phyloP scores from a whole-genome alignment of 495 filamentous ascomycete species.

The Lophiotrema nucula region DNA sequence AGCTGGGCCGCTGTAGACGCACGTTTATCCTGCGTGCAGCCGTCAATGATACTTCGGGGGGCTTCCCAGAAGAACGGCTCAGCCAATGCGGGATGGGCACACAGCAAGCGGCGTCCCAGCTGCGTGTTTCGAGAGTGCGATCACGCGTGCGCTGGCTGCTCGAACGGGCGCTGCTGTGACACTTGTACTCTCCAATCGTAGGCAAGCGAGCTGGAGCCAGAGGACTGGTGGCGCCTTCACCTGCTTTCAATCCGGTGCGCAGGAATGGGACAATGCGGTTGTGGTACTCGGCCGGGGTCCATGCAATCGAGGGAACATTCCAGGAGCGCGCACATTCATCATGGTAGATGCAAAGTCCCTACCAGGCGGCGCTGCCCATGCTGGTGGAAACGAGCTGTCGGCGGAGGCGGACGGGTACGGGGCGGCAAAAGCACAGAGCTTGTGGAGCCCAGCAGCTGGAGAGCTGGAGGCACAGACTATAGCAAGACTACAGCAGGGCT shows the following conservation, averaged over 20 bases:
- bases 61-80: conserved; percentile 20
- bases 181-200: conserved; percentile 27
- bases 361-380: conserved; percentile 30
- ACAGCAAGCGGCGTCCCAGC: conserved; percentile 27
- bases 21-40: conserved; percentile 38
- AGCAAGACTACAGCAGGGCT: not conserved
- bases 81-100: conserved; percentile 21
- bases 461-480: not conserved
- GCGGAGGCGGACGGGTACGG: not conserved
- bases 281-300: conserved; percentile 33
- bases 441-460: not conserved
- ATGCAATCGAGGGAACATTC: conserved; percentile 34
- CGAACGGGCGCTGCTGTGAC: conserved; percentile 31
- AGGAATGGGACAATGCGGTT: conserved; percentile 35
- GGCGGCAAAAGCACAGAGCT: not conserved
- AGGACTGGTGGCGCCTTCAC: conserved; percentile 20
- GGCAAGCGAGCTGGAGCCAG: no score
- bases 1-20: conserved; percentile 32
- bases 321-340: conserved; percentile 23
- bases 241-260: conserved; percentile 29
- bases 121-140: conserved; percentile 34
- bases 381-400: conserved; percentile 22
- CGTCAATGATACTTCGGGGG: conserved; percentile 34
- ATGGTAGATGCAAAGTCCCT: conserved; percentile 15
- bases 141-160: conserved; percentile 36